phyloP scores from a whole-genome alignment of 164 flowering plant genomes.

The Dillenia turbinata region DNA sequence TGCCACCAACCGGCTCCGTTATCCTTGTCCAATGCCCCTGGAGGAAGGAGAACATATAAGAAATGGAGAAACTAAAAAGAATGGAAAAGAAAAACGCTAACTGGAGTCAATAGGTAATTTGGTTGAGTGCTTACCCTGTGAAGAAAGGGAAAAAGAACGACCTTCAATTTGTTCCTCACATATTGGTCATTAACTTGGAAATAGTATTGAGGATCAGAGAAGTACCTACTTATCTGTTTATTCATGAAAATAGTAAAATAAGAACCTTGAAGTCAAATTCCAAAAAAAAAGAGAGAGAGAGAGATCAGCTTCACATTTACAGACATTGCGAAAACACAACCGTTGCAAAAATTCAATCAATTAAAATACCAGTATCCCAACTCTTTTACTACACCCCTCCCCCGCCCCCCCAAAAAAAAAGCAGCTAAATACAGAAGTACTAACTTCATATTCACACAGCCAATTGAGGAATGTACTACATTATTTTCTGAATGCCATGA shows the following conservation, averaged over 20 bases:
- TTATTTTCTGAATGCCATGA: too few species aligned
- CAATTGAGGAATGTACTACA: too few species aligned
- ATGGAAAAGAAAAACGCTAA: neutral
- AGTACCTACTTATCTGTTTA: conserved; percentile 43
- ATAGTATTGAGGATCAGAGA: conserved; percentile 52
- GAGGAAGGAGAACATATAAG: neutral
- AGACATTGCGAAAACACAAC: too few species aligned
- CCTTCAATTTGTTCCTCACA: conserved; percentile 52
- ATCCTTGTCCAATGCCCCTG: conserved; percentile 58
- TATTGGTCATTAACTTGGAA: conserved; percentile 61
- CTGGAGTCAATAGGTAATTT: neutral
- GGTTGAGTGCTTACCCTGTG: conserved; percentile 34
- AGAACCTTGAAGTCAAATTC: too few species aligned
- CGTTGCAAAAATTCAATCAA: too few species aligned
- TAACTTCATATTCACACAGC: too few species aligned
- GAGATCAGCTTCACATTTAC: too few species aligned
- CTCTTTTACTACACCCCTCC: too few species aligned
- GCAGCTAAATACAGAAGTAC: too few species aligned
- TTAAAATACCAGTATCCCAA: too few species aligned
- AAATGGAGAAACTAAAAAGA: neutral
- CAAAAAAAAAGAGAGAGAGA: too few species aligned
- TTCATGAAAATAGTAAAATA: neutral
- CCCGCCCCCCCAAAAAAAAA: too few species aligned
- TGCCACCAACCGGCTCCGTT: conserved; percentile 50
- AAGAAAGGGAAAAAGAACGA: conserved; percentile 45